Conservation (phyloP, 2,329 filamentous ascomycete species). For the Colletotrichum falcatum region DNA sequence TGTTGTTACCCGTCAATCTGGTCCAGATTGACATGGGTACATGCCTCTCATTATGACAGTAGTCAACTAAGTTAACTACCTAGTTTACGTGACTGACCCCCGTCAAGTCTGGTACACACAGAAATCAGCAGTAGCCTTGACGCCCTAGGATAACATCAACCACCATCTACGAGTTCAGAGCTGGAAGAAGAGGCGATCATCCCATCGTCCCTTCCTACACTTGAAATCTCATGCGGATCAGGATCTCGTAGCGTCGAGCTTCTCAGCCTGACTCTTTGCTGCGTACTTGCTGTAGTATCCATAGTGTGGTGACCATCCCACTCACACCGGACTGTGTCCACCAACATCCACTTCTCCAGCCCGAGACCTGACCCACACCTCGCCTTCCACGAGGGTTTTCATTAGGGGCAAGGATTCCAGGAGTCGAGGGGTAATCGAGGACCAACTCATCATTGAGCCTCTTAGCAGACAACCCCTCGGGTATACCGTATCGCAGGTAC, state of each 20-base stretch:
- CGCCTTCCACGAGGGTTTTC: too few species aligned
- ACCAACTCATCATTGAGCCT: slow-evolving; percentile 19
- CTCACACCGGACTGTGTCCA: slow-evolving; percentile 6
- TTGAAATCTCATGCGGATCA: neutral
- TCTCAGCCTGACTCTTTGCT: slow-evolving; percentile 8
- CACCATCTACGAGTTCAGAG: neutral
- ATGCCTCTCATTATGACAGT: slow-evolving; percentile 20
- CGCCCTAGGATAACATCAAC: neutral
- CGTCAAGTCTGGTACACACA: too few species aligned
- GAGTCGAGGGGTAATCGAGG: slow-evolving; percentile 17
- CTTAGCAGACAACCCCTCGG: neutral
- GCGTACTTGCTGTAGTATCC: too few species aligned
- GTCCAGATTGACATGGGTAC: slow-evolving; percentile 17
- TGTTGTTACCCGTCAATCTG: slow-evolving; percentile 28
- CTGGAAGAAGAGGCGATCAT: neutral
- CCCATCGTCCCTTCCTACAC: neutral
- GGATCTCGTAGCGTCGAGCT: slow-evolving; percentile 16
- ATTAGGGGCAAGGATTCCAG: slow-evolving; percentile 3
- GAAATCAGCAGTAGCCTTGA: slow-evolving; percentile 3
- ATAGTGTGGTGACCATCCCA: slow-evolving; percentile 2
- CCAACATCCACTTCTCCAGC: too few species aligned
- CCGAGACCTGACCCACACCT: slow-evolving; percentile 18
- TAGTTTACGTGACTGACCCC: slow-evolving; percentile 18
- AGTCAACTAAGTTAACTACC: too few species aligned
- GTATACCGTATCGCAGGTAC: slow-evolving; percentile 1